Evolutionary conservation across 306 rosid species (phyloP), one percentile per base, ranked within the genome.

Genomic region (Malus orientalis): DNA sequence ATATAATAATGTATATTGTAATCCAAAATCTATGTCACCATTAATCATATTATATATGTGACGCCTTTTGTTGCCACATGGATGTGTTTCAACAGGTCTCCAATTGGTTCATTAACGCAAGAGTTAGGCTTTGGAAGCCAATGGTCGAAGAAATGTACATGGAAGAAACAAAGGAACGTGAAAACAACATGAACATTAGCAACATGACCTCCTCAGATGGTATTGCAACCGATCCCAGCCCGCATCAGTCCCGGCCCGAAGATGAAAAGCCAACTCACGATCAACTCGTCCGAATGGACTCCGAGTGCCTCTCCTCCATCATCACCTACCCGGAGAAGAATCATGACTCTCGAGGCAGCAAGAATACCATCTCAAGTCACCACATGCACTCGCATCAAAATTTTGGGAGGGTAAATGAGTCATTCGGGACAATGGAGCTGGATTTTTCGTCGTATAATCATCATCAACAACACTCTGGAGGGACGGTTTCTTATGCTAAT

Each of bases 91-190:
- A 38, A 74, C 83, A 94, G 98, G 98, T 94, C 14, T 94, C 98
- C 13, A 94, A 94, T 82, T 94, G 98, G 98, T 94, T 94, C 81
- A 94, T 94, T 20, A 94, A 94, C 70, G 98, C 98, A 36, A 90
- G 98, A 79, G 98, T 94, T 83, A 87, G 98, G 59, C 88, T 94
- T 2, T 94, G 98, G 98, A 94, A 94, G 77, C 98, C 98, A n/a
- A 94, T 94, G 98, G 96, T 94, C 20, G 98, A 94, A 74, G 97
- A 91, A 75, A 91, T 94, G 98, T 92, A 94, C 86, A 1, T 84
- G 25, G 97, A 94, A 80, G 98, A 94, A 79, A 74, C 86, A 32
- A 94, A 89, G 76, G 95, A 86, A 23, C 85, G 32, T n/a, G 95
- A 86, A 51, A 57, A 27, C 40, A 63, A 71, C n/a, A 68, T 71